Evolutionary conservation across 1,284 basidiomycete genomes (phyloP).

Genomic region (Apiotrichum gracile): DNA sequence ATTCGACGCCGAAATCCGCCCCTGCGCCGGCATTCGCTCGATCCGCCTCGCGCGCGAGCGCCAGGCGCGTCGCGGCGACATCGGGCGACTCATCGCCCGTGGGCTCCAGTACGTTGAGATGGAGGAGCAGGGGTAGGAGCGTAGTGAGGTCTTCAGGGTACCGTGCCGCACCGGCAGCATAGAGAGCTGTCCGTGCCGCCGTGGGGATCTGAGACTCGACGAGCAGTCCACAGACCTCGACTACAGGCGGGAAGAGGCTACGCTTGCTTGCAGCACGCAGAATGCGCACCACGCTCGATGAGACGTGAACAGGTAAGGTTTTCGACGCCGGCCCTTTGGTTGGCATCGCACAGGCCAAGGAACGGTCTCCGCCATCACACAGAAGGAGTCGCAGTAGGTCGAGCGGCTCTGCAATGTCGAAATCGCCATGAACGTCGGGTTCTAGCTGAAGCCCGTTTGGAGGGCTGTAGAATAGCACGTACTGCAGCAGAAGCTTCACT

Average conservation of each 20-base stretch:
- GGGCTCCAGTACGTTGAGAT: not conserved
- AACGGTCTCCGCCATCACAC: not conserved
- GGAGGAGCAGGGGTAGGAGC: not conserved
- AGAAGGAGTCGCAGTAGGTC: not conserved
- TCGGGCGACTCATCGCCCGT: not conserved
- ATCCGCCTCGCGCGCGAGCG: not conserved
- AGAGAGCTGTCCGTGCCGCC: not conserved
- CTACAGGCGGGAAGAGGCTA: not conserved
- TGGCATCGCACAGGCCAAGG: not conserved
- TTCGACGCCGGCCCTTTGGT: not conserved
- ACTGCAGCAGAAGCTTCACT: not conserved
- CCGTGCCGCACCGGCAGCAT: conserved; percentile 1
- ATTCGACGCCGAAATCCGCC: no score
- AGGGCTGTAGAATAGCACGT: not conserved
- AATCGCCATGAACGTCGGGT: not conserved
- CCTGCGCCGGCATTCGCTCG: no score
- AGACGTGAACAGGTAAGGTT: not conserved
- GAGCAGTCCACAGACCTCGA: not conserved
- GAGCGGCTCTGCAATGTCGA: not conserved
- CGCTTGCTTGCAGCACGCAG: not conserved
- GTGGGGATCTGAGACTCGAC: not conserved
- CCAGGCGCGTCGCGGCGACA: not conserved
- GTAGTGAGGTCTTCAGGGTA: conserved; percentile 4
- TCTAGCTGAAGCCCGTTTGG: not conserved
- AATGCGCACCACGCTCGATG: not conserved